Conservation (phyloP, 495 filamentous ascomycete genomes). For the Hypoxylon perforatum region DNA sequence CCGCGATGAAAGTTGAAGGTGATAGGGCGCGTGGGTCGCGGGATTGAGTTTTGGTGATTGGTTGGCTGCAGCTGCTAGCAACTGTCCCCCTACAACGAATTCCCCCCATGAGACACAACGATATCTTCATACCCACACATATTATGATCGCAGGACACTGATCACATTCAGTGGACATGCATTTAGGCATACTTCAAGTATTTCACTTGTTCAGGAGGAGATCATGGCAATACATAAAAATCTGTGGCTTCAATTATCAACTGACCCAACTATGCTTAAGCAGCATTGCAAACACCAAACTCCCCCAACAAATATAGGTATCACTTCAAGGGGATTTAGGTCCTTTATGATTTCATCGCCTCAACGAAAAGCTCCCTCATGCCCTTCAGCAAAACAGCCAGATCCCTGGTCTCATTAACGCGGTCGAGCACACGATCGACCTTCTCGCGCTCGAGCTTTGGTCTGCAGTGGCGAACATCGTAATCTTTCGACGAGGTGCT, state of each 20-base stretch:
- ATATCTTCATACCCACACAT: not conserved
- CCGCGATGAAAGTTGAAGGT: constrained; percentile 10
- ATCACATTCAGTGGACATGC: no score
- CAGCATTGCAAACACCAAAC: constrained; percentile 10
- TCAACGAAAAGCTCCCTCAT: constrained; percentile 89
- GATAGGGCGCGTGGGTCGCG: constrained; percentile 28
- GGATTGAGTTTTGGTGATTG: not conserved
- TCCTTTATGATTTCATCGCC: constrained; percentile 59
- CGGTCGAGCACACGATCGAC: constrained; percentile 78
- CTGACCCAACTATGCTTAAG: no score
- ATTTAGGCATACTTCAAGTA: not conserved
- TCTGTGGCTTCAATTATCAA: not conserved
- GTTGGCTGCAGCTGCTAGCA: constrained; percentile 21
- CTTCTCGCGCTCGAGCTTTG: constrained; percentile 79
- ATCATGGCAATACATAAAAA: not conserved
- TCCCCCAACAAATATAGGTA: not conserved
- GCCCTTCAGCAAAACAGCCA: constrained; percentile 83
- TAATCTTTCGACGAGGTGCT: constrained; percentile 84
- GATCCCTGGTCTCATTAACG: constrained; percentile 85
- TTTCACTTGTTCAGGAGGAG: not conserved
- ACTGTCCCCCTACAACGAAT: constrained; percentile 11
- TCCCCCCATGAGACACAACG: not conserved
- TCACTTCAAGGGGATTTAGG: not conserved
- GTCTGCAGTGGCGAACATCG: constrained; percentile 78
- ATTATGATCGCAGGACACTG: not conserved